Base-by-base conservation (phyloP, 2,329 filamentous ascomycete species). In the Fusarium proliferatum region DNA sequence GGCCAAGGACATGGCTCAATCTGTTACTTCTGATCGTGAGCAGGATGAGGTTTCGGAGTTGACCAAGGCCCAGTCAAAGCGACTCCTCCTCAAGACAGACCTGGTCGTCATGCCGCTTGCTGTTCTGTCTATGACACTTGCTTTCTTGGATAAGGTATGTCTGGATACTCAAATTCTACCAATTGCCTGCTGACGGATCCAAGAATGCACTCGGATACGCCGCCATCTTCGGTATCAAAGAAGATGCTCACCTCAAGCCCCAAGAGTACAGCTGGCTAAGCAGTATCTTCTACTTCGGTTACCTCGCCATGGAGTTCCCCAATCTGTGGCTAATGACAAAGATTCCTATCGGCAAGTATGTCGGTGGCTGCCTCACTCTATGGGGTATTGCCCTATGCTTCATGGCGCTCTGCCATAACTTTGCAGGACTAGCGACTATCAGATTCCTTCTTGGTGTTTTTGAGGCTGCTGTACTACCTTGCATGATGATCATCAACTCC, bases 251-350 rank as follows among this genome's bases (percentile, higher is more conserved):
- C 48, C 78, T 81, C 39, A 64, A 77, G 5, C 82, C 80, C 46
- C 77, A 81, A 48, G 80, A 93, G 82, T 94, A 91, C 78, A 88
- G 86, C 28, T 94, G 92, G 92, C 84, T 94, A 1, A 78, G 80
- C 48, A 81, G 80, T 16, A 79, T 83, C 48, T 81, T 84, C 52
- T 84, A 84, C 75, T 79, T 84, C 34, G 82, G 83, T 33, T 88
- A 88, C 74, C 83, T 89, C 2, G 79, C 82, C 17, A 86, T 84
- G 76, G 84, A 86, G 21, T 88, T 86, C 64, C 85, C 87, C 0
- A 86, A 46, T 1, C 45, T 77, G 0, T 74, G 75, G 75, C 21
- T 79, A 0, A 72, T 78, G 64, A 74, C 69, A 0, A 71, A 68
- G 4, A 61, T 78, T 0, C 74, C 72, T 0, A 64, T 78, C 1